phyloP scores from a whole-genome alignment of 2,329 filamentous ascomycete genomes.

The Cytospora schulzeri region DNA sequence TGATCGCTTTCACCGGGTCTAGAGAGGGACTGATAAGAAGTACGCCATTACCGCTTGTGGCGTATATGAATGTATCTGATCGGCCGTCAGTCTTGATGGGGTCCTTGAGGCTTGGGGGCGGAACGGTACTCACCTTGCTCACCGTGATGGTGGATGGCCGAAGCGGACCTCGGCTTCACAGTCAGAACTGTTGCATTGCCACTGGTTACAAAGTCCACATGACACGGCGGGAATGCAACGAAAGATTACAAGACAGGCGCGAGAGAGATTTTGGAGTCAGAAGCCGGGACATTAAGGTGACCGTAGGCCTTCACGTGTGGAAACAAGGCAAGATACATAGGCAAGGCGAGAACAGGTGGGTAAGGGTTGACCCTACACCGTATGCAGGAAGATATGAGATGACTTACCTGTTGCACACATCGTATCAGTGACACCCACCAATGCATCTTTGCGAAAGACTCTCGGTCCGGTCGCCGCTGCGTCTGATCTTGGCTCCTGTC shows the following conservation, averaged over 20 bases:
- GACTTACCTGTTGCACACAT: conserved; percentile 67
- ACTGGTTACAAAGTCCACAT: conserved; percentile 32
- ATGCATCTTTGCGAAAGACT: conserved; percentile 52
- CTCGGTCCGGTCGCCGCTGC: conserved; percentile 36
- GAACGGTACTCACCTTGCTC: conserved; percentile 56
- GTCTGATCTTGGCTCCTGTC: conserved; percentile 12
- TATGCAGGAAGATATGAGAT: background rate
- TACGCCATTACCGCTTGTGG: conserved; percentile 60
- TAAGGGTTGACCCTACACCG: background rate
- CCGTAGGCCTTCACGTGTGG: background rate
- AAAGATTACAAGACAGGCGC: background rate
- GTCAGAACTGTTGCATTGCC: conserved; percentile 54
- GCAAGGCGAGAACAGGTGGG: conserved; percentile 7
- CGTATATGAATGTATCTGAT: conserved; percentile 69
- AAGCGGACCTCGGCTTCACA: conserved; percentile 62
- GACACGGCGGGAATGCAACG: conserved; percentile 1
- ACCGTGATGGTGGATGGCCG: conserved; percentile 69
- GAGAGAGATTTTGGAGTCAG: background rate
- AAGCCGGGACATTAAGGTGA: background rate
- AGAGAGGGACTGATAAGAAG: conserved; percentile 57
- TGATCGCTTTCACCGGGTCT: conserved; percentile 20
- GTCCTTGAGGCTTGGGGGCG: conserved; percentile 2
- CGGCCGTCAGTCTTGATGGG: background rate
- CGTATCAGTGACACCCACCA: conserved; percentile 64
- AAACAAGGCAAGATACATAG: conserved; percentile 14